These are phyloP conservation scores for Plasmodium vinckei DNA, from an alignment of 169 alveolate genomes.

Conservation along the genomic window DNA sequence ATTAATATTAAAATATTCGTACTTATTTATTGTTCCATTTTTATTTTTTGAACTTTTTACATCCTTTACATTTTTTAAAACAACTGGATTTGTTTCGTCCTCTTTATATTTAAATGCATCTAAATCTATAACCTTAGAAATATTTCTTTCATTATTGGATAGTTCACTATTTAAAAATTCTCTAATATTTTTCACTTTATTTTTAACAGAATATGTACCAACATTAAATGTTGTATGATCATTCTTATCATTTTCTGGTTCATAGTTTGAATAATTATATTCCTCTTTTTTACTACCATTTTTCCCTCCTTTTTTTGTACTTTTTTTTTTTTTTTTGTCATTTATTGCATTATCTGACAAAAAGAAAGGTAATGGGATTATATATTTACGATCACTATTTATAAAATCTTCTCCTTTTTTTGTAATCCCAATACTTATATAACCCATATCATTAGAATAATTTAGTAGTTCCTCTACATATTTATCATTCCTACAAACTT, in stretches of 20 bases:
- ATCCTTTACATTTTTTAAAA: background rate
- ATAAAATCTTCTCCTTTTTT: slow-evolving; percentile 53
- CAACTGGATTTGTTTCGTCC: background rate
- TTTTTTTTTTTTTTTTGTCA: slow-evolving; percentile 1
- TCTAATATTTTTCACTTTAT: background rate
- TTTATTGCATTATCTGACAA: background rate
- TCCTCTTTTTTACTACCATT: background rate
- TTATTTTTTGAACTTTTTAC: background rate
- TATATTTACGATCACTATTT: slow-evolving; percentile 8
- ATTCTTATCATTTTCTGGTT: background rate
- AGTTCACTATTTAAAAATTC: background rate
- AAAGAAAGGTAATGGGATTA: slow-evolving; percentile 30
- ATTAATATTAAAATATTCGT: slow-evolving; percentile 36
- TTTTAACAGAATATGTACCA: background rate
- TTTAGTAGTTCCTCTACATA: slow-evolving; percentile 42
- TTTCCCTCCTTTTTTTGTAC: slow-evolving; percentile 2
- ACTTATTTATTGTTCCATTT: slow-evolving; percentile 9
- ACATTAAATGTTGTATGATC: background rate
- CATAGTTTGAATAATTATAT: background rate
- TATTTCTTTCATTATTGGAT: background rate
- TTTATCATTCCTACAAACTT: slow-evolving; percentile 64
- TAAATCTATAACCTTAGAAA: too few species aligned
- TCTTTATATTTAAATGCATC: background rate
- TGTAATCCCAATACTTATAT: slow-evolving; percentile 55
- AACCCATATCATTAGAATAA: slow-evolving; percentile 35